Evolutionary conservation across 139 green algal species (phyloP), one percentile per base, ranked within the genome.

Genomic region (Coccomyxa sp.): DNA sequence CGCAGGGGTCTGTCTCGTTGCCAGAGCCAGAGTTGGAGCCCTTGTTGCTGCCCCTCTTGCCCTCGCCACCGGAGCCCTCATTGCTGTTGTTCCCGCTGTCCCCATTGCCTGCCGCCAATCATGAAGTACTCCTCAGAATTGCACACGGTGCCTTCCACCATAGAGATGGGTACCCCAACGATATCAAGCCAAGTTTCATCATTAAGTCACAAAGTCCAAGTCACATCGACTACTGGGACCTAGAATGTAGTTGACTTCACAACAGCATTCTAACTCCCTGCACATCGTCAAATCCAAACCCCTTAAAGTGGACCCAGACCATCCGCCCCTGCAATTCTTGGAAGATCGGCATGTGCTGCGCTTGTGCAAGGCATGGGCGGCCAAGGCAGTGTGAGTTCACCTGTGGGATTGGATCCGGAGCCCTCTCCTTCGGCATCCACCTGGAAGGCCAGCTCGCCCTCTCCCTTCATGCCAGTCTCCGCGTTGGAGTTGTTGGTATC

Each of bases 401-500:
- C 71, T 38, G n/a, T 32, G 31, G 71, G 71, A n/a, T 77, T 32
- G 14, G 71, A 77, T 1, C 71, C 71, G 21, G 71, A 77, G 71
- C 71, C 71, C 71, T 77, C 71, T 31, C 71, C 71, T n/a, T 77
- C 71, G 1, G 71, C 71, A 77, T 77, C 71, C 27, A 16, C 71
- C 71, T 31, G 71, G 27, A 45, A 77, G 21, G 71, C 71, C 27
- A 31, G 71, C 23, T 25, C 71, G 27, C 14, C 71, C 21, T 25
- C 71, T 25, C 71, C 17, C 71, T 77, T 31, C 14, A 18, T 51
- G 71, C 71, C 71, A 45, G 14, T 32, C 14, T 25, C 71, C n/a
- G 17, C 23, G 3, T 16, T n/a, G 14, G 71, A 77, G 23, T 25
- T 32, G 1, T 30, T 18, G 27, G 71, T 77, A 38, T 77, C 27